Conservation (phyloP, 148 eudicot genomes). For the Chenopodium album region DNA sequence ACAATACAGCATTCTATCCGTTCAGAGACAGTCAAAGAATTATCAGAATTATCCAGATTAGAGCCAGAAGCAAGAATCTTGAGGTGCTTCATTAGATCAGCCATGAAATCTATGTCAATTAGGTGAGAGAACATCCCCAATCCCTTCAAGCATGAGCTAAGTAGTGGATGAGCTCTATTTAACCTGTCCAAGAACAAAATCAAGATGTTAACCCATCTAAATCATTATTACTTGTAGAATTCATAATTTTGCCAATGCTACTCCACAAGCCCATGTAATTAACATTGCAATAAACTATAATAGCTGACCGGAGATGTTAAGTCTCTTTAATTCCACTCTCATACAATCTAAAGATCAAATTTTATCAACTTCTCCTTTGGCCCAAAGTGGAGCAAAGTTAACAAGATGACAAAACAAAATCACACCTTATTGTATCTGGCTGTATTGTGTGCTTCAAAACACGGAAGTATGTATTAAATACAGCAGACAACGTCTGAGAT, state of each 20-base stretch:
- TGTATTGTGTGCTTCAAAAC: conserved; percentile 68
- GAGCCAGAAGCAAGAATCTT: conserved; percentile 78
- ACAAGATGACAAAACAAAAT: background rate
- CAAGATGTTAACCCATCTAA: background rate
- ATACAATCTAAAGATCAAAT: background rate
- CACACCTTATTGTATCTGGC: conserved; percentile 41
- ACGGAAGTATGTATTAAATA: conserved; percentile 80
- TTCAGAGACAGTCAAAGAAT: conserved; percentile 68
- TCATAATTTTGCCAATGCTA: background rate
- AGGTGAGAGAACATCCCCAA: conserved; percentile 83
- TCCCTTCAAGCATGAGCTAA: conserved; percentile 84
- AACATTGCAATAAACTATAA: background rate
- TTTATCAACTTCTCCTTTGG: background rate
- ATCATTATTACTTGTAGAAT: background rate
- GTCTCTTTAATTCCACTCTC: background rate
- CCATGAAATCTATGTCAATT: conserved; percentile 92
- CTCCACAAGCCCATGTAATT: background rate
- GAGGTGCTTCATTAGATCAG: conserved; percentile 78
- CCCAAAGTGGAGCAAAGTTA: background rate
- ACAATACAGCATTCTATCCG: conserved; percentile 89
- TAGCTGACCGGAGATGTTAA: background rate
- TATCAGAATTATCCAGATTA: conserved; percentile 35
- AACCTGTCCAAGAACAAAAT: conserved; percentile 37
- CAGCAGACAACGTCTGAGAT: conserved; percentile 68
- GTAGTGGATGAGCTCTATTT: conserved; percentile 66